These are phyloP conservation scores for Durusdinium trenchii DNA, from an alignment of 73 alveolate genomes.

Conservation along the genomic window DNA sequence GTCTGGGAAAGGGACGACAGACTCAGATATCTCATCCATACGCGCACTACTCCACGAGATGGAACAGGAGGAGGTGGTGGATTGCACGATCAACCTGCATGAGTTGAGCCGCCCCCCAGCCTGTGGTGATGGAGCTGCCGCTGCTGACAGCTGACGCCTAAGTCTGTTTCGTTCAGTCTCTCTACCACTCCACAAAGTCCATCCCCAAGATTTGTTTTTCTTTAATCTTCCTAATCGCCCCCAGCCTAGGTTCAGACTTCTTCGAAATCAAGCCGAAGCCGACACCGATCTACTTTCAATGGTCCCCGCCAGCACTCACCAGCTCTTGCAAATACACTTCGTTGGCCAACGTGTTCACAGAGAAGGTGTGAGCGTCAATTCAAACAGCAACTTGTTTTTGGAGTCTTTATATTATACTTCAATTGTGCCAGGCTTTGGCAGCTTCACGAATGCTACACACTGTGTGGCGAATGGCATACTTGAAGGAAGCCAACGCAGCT, in stretches of 20 bases:
- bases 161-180: not conserved
- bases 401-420: not conserved
- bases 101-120: not conserved
- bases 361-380: not conserved
- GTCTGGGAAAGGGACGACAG: not conserved
- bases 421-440: not conserved
- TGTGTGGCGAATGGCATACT: constrained; percentile 6
- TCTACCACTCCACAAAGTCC: too few species aligned
- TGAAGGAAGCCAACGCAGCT: constrained; percentile 1
- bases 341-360: not conserved
- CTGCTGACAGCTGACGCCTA: not conserved
- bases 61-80: constrained; percentile 35
- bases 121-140: constrained; percentile 25
- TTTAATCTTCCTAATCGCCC: not conserved
- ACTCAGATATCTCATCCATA: not conserved
- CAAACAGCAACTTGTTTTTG: not conserved
- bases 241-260: constrained; percentile 2
- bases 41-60: not conserved
- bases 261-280: constrained; percentile 31
- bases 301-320: not conserved
- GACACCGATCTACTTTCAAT: constrained; percentile 16
- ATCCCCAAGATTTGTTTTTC: too few species aligned
- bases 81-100: constrained; percentile 3
- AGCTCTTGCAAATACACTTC: constrained; percentile 17
- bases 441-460: not conserved